A percentile compares a stretch with the other conserved stretches of the same genome.
These are phyloP conservation scores for Fusarium marasasianum DNA, from an alignment of 2,329 filamentous ascomycete genomes.

Conservation along the genomic window DNA sequence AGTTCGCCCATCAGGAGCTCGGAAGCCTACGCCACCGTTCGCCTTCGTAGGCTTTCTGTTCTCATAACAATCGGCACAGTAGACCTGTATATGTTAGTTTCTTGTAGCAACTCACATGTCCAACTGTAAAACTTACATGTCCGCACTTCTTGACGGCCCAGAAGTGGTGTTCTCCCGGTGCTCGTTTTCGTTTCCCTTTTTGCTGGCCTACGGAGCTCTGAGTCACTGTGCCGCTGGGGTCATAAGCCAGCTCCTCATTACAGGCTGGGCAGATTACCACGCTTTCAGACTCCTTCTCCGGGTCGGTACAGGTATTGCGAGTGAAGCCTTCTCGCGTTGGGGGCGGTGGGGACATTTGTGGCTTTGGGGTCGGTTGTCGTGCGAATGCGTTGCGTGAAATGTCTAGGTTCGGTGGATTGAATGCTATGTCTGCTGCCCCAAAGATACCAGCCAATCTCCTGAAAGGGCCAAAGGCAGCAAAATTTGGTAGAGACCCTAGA, in stretches of 20 bases:
- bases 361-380: slow-evolving; percentile 52
- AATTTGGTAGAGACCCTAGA: slow-evolving; percentile 29
- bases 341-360: slow-evolving; percentile 69
- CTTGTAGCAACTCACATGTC: not conserved
- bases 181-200: slow-evolving; percentile 55
- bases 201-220: slow-evolving; percentile 29
- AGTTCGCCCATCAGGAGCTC: slow-evolving; percentile 43
- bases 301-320: slow-evolving; percentile 64
- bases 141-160: slow-evolving; percentile 93
- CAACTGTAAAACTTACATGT: slow-evolving; percentile 70
- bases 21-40: slow-evolving; percentile 52
- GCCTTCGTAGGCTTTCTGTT: slow-evolving; percentile 57
- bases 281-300: slow-evolving; percentile 66
- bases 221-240: slow-evolving; percentile 57
- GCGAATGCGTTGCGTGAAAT: slow-evolving; percentile 46
- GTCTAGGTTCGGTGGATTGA: slow-evolving; percentile 36
- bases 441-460: slow-evolving; percentile 43
- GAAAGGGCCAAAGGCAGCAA: slow-evolving; percentile 39
- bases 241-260: slow-evolving; percentile 81
- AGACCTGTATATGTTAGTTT: slow-evolving; percentile 58
- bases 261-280: slow-evolving; percentile 88
- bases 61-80: slow-evolving; percentile 70
- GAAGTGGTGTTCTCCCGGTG: slow-evolving; percentile 79
- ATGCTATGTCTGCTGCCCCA: slow-evolving; percentile 34
- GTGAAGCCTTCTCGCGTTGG: slow-evolving; percentile 81